A percentile compares a stretch with the other conserved stretches of the same genome.
These are phyloP conservation scores for Nicotiana knightiana DNA, from an alignment of 257 asterid genomes.

Conservation along the genomic window DNA sequence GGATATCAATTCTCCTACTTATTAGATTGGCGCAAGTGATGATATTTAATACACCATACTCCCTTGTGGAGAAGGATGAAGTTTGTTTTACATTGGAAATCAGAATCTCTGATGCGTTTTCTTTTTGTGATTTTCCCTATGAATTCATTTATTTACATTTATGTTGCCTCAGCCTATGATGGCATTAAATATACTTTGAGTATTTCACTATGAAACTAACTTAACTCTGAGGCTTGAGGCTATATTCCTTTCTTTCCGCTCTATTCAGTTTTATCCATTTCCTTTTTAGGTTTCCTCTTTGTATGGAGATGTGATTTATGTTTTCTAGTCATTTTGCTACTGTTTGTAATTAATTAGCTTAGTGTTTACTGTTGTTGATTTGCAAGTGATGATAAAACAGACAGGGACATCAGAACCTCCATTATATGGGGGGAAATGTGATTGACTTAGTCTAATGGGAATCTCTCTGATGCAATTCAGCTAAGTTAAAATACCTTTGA, in stretches of 20 bases:
- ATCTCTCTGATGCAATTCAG: slow-evolving; percentile 63
- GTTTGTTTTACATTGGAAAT: slow-evolving; percentile 28
- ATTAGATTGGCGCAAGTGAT: slow-evolving; percentile 22
- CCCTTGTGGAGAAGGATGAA: slow-evolving; percentile 38
- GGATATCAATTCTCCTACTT: neutral
- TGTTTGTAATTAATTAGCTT: neutral
- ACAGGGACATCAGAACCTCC: slow-evolving; percentile 80
- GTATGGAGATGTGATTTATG: neutral
- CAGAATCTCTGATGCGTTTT: slow-evolving; percentile 54
- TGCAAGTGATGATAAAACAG: slow-evolving; percentile 57
- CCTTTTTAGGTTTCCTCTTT: neutral
- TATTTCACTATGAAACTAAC: slow-evolving; percentile 31
- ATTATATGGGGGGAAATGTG: slow-evolving; percentile 11
- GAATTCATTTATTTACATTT: neutral
- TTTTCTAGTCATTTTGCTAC: no score
- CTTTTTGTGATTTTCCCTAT: neutral
- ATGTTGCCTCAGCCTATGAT: slow-evolving; percentile 34
- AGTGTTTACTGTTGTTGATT: neutral
- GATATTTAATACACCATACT: slow-evolving; percentile 22
- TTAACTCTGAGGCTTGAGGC: slow-evolving; percentile 36
- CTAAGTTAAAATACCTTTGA: neutral
- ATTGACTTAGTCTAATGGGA: slow-evolving; percentile 67
- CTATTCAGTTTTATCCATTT: neutral
- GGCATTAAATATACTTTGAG: slow-evolving; percentile 68
- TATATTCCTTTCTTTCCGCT: neutral